Base-by-base conservation (phyloP, 2,329 filamentous ascomycete species). In the Aspergillus fischeri region DNA sequence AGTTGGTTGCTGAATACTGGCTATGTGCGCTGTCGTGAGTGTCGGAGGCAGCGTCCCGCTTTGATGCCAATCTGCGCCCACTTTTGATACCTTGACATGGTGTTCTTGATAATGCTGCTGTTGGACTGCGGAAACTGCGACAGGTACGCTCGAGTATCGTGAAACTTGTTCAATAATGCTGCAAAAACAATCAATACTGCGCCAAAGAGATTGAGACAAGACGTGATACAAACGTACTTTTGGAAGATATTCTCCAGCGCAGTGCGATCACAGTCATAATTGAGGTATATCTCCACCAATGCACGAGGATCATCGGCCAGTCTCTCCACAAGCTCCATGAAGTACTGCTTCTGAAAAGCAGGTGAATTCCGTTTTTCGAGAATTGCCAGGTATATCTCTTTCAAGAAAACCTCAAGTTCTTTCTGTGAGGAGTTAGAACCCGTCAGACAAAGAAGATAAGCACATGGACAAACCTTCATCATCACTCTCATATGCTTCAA, bases 221-320 rank as follows among this genome's bases (percentile, higher is more conserved):
- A 9, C 14, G 7, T n/a, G 29, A 44, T 3, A 47, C 38, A 42
- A 57, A 62, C 67, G 56, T 67, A 77, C 65, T 84, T 81, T 75
- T 99, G 94, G 73, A 96, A 99, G 74, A 97, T 94, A 74, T 99
- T 99, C 76, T 97, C 93, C 58, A 97, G 85, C 9, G 86, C 86
- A 44, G 91, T 92, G 59, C 93, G 84, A 69, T 97, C 95, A 76
- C 94, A 99, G 72, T 99, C 94, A 70, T 99, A 99, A 74, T 99
- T 99, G 61, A 99, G 83, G 74, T 99, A 99, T 14, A 92, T 88
- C 74, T 99, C 94, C 17, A 99, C 94, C 51, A 99, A 74, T 0
- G 91, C 92, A 63, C 91, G 84, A 1, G 93, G 91, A 70, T 99
- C 94, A 17, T 85, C 86, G 58, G 89, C 92, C 50, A 99, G 81